These are phyloP conservation scores for Scedosporium boydii DNA, from an alignment of 2,329 filamentous ascomycete species.

Conservation along the genomic window DNA sequence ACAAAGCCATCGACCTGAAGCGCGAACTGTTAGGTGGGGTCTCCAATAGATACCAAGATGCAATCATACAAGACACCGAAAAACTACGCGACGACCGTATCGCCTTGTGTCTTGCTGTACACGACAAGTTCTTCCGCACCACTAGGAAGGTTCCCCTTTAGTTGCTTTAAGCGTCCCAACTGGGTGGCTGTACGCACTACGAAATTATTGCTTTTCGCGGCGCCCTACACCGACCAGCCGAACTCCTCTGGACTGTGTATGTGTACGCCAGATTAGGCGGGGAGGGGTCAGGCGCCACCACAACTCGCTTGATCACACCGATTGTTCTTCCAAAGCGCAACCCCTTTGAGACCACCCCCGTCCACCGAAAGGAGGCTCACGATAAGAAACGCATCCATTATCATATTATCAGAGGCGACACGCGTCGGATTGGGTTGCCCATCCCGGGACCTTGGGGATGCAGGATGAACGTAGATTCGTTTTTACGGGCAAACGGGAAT, in stretches of 20 bases:
- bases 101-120: neutral
- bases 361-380: neutral
- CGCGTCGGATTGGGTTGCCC: neutral
- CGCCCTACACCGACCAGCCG: neutral
- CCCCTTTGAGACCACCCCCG: neutral
- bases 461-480: too few species aligned
- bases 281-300: neutral
- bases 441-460: neutral
- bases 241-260: neutral
- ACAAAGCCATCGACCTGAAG: neutral
- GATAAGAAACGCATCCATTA: neutral
- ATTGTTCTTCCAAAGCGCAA: neutral
- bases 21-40: neutral
- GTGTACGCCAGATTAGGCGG: neutral
- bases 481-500: too few species aligned
- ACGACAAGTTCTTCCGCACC: neutral
- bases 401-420: neutral
- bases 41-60: neutral
- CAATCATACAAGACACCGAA: neutral
- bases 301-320: neutral
- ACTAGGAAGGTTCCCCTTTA: neutral
- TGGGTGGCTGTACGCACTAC: neutral
- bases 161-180: neutral
- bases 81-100: neutral
- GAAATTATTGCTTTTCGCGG: neutral